Percentiles rank a stretch among this genome's conserved stretches.
These are phyloP conservation scores for Coemansia sp. DNA, from an alignment of 192 early-diverging fungal genomes.

Conservation along the genomic window DNA sequence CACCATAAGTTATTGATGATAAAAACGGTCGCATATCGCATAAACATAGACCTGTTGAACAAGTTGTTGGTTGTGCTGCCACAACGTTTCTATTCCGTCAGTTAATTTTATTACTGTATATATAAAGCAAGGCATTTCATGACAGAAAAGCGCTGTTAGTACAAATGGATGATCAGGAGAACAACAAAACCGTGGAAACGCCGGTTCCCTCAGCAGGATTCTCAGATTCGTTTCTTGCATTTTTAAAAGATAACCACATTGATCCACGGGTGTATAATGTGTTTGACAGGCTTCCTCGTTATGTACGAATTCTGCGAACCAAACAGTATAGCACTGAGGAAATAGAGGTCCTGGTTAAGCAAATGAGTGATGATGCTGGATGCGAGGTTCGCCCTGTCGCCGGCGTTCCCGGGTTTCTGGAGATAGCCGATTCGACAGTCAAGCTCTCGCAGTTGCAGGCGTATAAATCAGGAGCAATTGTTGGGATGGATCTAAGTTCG, in stretches of 20 bases:
- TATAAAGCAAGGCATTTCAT: not conserved
- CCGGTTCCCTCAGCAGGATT: conserved; percentile 24
- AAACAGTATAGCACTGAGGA: conserved; percentile 37
- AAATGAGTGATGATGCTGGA: conserved; percentile 53
- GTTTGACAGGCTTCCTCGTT: conserved; percentile 65
- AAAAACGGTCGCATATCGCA: too few species aligned
- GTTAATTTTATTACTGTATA: not conserved
- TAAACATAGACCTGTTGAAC: too few species aligned
- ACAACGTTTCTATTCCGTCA: too few species aligned
- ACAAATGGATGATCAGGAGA: not conserved
- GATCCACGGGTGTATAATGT: conserved; percentile 64
- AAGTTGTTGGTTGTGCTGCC: too few species aligned
- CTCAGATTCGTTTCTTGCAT: conserved; percentile 66
- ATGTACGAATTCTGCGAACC: conserved; percentile 63
- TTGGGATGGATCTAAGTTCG: conserved; percentile 84
- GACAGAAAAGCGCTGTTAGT: not conserved
- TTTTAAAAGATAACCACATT: conserved; percentile 72
- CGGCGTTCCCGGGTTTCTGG: conserved; percentile 65
- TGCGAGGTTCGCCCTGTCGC: conserved; percentile 53
- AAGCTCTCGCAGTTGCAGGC: conserved; percentile 57
- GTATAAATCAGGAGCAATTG: conserved; percentile 52
- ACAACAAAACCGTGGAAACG: not conserved
- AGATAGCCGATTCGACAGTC: conserved; percentile 37
- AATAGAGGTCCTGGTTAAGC: conserved; percentile 27
- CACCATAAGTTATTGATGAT: too few species aligned